A percentile compares a stretch with the other conserved stretches of the same genome.
These are phyloP conservation scores for Tetracentron sinense DNA, from an alignment of 164 flowering plant species.

Conservation along the genomic window DNA sequence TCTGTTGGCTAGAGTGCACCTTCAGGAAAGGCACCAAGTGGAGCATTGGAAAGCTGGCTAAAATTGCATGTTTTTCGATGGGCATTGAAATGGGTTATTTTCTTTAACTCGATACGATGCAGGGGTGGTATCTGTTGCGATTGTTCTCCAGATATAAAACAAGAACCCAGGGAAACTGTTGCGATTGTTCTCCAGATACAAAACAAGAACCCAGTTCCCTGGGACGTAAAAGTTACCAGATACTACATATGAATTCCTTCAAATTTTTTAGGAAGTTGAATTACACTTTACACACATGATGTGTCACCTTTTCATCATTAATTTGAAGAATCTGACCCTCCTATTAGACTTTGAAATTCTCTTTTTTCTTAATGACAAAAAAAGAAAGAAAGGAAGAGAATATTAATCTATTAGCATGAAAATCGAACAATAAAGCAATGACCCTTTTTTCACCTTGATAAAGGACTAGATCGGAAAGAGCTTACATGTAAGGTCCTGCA, in stretches of 20 bases:
- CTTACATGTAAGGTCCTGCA: conserved; percentile 99
- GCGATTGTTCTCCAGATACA: not conserved
- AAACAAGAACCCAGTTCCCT: not conserved
- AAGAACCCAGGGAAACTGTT: not conserved
- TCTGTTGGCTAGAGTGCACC: not conserved
- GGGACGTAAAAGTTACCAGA: not conserved
- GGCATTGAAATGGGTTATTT: not conserved
- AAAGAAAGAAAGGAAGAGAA: not conserved
- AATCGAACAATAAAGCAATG: not conserved
- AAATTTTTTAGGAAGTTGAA: not conserved
- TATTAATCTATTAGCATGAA: too few relatives aligned
- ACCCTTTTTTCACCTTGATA: too few relatives aligned
- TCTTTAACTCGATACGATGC: not conserved
- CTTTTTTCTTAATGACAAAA: too few relatives aligned
- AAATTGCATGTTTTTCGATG: not conserved
- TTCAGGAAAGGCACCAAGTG: not conserved
- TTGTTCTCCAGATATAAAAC: not conserved
- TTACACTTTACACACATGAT: too few relatives aligned
- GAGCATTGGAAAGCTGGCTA: not conserved
- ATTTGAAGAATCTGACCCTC: too few relatives aligned
- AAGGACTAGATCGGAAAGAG: conserved; percentile 10
- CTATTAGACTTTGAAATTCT: too few relatives aligned
- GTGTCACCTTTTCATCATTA: too few relatives aligned
- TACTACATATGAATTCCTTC: not conserved
- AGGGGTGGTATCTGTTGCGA: not conserved